Conservation (phyloP, 306 rosid genomes). For the Leucaena leucocephala region DNA sequence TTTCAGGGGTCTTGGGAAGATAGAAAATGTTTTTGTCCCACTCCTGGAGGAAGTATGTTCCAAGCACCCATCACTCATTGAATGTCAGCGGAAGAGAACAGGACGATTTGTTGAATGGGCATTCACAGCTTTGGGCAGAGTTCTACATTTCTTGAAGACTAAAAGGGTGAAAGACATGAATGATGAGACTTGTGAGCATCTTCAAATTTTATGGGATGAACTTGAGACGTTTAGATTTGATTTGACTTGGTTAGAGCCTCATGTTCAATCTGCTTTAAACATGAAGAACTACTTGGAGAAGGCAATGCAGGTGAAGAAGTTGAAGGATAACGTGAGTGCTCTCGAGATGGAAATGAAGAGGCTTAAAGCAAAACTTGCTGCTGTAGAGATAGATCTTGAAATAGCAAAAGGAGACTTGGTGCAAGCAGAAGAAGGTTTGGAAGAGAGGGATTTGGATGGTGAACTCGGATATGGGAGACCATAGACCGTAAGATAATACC, state of each 20-base stretch:
- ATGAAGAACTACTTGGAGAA: slow-evolving; percentile 9
- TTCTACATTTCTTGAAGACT: slow-evolving; percentile 21
- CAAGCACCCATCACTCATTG: slow-evolving; percentile 24
- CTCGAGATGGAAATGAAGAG: slow-evolving; percentile 22
- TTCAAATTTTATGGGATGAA: slow-evolving; percentile 32
- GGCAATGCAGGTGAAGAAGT: slow-evolving; percentile 11
- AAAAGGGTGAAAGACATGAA: slow-evolving; percentile 31
- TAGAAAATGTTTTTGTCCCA: slow-evolving; percentile 7
- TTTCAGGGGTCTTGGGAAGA: slow-evolving; percentile 21
- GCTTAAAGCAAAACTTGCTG: slow-evolving; percentile 14
- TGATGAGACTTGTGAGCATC: not conserved
- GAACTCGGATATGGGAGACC: slow-evolving; percentile 26
- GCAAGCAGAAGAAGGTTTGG: slow-evolving; percentile 10
- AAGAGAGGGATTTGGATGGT: slow-evolving; percentile 23
- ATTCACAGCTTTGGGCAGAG: slow-evolving; percentile 35
- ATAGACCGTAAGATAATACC: not conserved
- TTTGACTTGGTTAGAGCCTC: slow-evolving; percentile 37
- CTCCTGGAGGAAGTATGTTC: slow-evolving; percentile 27
- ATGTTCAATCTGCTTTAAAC: slow-evolving; percentile 31
- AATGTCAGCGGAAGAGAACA: slow-evolving; percentile 26
- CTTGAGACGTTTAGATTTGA: slow-evolving; percentile 34
- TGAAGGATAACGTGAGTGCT: slow-evolving; percentile 5
- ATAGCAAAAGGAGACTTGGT: slow-evolving; percentile 4
- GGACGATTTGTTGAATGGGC: slow-evolving; percentile 22
- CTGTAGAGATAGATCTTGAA: slow-evolving; percentile 9